These are phyloP conservation scores for Populus alba DNA, from an alignment of 345 rosid genomes.

Conservation along the genomic window DNA sequence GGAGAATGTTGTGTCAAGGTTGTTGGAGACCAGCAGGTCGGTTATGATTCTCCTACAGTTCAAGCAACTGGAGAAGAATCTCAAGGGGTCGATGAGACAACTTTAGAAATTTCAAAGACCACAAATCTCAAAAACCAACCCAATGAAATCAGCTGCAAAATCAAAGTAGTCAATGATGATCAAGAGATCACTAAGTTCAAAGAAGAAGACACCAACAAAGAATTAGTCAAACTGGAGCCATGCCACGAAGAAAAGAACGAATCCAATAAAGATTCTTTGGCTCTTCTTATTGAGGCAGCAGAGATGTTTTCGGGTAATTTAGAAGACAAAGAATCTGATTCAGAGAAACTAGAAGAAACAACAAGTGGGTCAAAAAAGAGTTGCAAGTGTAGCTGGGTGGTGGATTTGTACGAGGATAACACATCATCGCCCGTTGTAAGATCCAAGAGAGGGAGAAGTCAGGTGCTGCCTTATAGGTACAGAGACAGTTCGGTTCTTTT, in stretches of 20 bases:
- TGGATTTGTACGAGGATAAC: constrained; percentile 7
- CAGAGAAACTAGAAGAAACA: background rate
- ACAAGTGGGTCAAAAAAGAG: background rate
- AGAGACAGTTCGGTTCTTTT: constrained; percentile 39
- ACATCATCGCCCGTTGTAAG: constrained; percentile 31
- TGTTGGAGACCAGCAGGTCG: background rate
- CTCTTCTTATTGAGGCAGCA: constrained; percentile 42
- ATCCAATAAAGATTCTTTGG: constrained; percentile 18
- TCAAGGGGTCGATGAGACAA: background rate
- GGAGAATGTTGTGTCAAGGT: constrained; percentile 11
- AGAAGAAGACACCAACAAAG: constrained; percentile 5
- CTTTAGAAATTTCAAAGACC: constrained; percentile 13
- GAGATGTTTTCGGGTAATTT: constrained; percentile 25
- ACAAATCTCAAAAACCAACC: constrained; percentile 5
- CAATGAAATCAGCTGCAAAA: constrained; percentile 20
- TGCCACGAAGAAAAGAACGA: background rate
- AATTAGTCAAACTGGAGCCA: constrained; percentile 8
- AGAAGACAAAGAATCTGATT: background rate
- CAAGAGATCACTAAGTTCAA: background rate
- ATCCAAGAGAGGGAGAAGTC: constrained; percentile 44
- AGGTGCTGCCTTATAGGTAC: constrained; percentile 40
- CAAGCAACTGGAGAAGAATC: background rate
- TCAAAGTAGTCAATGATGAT: constrained; percentile 4
- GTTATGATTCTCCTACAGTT: background rate
- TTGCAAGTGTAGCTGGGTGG: constrained; percentile 3